Base-by-base conservation (phyloP, 371 early-diverging fungal genomes). In the Apophysomyces trapeziformis region DNA sequence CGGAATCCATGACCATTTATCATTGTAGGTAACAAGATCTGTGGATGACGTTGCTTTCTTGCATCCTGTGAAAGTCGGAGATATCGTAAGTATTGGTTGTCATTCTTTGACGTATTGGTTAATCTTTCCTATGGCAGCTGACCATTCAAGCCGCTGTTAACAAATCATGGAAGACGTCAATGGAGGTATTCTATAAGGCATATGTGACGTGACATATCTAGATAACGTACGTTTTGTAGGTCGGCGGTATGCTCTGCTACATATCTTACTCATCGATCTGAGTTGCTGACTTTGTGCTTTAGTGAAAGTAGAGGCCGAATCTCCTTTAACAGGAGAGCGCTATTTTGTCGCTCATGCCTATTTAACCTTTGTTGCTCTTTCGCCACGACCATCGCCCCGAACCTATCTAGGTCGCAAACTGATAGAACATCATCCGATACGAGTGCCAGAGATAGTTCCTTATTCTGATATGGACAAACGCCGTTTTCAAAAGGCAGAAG, bases 311-410 rank as follows among this genome's bases (percentile, higher is more conserved):
- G 89, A 89, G 66, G 86, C 89, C 4, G 90, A 92, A 69, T 82
- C 88, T 21, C 81, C 88, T 4, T 68, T 86, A 32, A 81, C 90
- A 1, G 84, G 87, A 8, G 82, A 82, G 5, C 80, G 82, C 39
- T 78, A 80, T 46, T 89, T 79, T 88, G 92, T 77, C 66, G 92
- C 79, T 3, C 87, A 88, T 69, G 92, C 90, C 14, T 91, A 90
- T 60, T 71, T 92, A 32, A 92, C 92, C 0, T 92, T 92, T 84
- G 90, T 92, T 6, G 91, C 89, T 4, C 57, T 92, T 3, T 79
- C 75, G 7, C 79, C 82, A 16, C 58, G 73, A 35, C 74, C 75
- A 4, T 58, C 67, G 5, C 76, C 80, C 1, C 68, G 64, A 32
- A 79, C 78, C 0, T 73, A 74, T 58, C 57, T 81, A 1, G 78